Percentiles rank a stretch among this genome's conserved stretches.
Evolutionary conservation across 2,329 filamentous ascomycete species (phyloP).

Genomic region (Coniella lustricola): DNA sequence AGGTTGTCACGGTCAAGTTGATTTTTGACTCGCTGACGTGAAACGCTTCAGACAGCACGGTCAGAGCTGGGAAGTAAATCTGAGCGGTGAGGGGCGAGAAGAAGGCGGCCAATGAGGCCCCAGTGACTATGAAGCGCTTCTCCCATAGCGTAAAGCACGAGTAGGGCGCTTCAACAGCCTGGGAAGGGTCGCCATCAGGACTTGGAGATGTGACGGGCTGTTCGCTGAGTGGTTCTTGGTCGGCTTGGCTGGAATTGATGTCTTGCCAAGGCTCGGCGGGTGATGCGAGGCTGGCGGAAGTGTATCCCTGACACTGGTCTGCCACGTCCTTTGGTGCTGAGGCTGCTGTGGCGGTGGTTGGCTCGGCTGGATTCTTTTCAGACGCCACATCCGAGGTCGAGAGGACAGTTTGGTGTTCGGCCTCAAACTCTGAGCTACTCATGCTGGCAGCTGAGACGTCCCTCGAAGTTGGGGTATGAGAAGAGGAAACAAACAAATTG

Average conservation of each 20-base stretch:
- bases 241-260: not conserved
- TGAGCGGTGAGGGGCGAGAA: slow-evolving; percentile 41
- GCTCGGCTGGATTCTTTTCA: not conserved
- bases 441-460: too few relatives aligned
- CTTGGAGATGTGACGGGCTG: slow-evolving; percentile 8
- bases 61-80: slow-evolving; percentile 49
- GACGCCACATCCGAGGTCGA: not conserved
- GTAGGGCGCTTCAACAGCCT: slow-evolving; percentile 22
- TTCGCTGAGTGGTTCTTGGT: slow-evolving; percentile 17
- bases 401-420: too few relatives aligned
- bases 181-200: slow-evolving; percentile 4
- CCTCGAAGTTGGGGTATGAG: too few relatives aligned
- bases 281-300: not conserved
- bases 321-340: too few relatives aligned
- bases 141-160: slow-evolving; percentile 33
- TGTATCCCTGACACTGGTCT: too few relatives aligned
- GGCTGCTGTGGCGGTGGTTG: too few relatives aligned
- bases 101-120: slow-evolving; percentile 31
- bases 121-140: slow-evolving; percentile 35
- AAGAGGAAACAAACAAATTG: too few relatives aligned
- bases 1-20: slow-evolving; percentile 47
- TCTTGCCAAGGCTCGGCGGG: not conserved
- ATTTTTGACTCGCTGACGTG: slow-evolving; percentile 34
- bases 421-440: too few relatives aligned
- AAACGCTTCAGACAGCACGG: slow-evolving; percentile 40